Conservation (phyloP, 768 basidiomycete genomes). For the Leucosporidium yakuticum region DNA sequence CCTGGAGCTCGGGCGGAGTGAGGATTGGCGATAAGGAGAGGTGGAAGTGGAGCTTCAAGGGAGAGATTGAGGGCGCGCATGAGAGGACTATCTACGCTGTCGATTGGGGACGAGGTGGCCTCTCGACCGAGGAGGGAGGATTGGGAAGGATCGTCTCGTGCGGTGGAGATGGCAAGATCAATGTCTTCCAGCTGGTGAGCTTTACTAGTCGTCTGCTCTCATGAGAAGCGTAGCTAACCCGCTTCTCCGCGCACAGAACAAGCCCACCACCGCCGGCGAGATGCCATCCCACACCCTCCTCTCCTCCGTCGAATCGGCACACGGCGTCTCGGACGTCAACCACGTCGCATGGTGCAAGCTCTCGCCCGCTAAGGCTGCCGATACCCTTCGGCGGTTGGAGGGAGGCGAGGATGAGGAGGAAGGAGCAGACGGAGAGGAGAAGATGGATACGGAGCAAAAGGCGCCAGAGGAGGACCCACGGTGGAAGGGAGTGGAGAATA, state of each 20-base stretch:
- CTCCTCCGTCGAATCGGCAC: constrained; percentile 58
- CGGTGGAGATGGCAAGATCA: constrained; percentile 76
- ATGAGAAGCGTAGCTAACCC: background rate
- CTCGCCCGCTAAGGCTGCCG: constrained; percentile 15
- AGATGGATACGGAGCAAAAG: background rate
- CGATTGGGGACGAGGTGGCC: constrained; percentile 58
- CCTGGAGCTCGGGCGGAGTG: constrained; percentile 38
- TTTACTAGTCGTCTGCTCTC: background rate
- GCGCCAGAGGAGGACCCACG: constrained; percentile 7
- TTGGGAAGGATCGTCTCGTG: constrained; percentile 80
- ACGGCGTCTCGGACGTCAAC: constrained; percentile 81
- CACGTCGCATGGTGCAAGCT: constrained; percentile 68
- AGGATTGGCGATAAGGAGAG: constrained; percentile 33
- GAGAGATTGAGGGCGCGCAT: constrained; percentile 57
- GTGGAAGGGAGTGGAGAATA: constrained; percentile 55
- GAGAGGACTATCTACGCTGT: constrained; percentile 73
- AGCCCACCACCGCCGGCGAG: constrained; percentile 11
- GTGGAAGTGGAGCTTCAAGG: constrained; percentile 59
- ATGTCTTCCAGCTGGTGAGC: constrained; percentile 64
- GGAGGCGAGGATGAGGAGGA: constrained; percentile 21
- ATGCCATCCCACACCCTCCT: constrained; percentile 47
- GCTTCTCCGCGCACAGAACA: constrained; percentile 3
- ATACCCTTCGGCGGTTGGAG: constrained; percentile 19
- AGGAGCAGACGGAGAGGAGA: constrained; percentile 11
- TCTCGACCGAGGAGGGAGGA: constrained; percentile 36